A percentile compares a stretch with the other conserved stretches of the same genome.
Conservation (phyloP, 2,329 filamentous ascomycete genomes). For the Xylaria sp. region DNA sequence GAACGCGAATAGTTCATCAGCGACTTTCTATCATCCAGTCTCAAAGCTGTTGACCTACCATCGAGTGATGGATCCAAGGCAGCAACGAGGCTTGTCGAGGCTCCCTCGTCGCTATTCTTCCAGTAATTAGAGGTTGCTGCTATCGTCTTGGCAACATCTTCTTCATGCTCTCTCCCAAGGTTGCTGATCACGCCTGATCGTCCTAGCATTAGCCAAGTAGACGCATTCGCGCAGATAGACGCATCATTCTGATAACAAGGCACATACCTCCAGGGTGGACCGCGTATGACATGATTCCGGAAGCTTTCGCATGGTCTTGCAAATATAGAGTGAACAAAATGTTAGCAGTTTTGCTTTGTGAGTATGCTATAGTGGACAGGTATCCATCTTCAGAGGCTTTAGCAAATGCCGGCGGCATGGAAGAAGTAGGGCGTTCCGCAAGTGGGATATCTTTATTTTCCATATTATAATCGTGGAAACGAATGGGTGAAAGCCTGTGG, state of each 20-base stretch:
- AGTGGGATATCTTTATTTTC: conserved; percentile 53
- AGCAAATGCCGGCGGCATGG: conserved; percentile 47
- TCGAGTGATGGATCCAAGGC: conserved; percentile 51
- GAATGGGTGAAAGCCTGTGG: conserved; percentile 55
- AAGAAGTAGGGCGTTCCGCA: conserved; percentile 48
- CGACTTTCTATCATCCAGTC: not conserved
- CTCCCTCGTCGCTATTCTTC: conserved; percentile 51
- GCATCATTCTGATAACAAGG: not conserved
- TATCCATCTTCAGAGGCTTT: conserved; percentile 52
- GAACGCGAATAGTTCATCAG: conserved; percentile 5
- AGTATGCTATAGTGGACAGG: conserved; percentile 57
- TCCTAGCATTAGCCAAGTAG: conserved; percentile 1
- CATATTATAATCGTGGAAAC: conserved; percentile 59
- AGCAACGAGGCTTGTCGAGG: conserved; percentile 52
- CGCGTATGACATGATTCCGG: conserved; percentile 53
- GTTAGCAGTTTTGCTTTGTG: conserved; percentile 64
- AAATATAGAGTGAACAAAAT: conserved; percentile 58
- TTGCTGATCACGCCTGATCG: conserved; percentile 50
- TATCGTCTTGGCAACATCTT: conserved; percentile 47
- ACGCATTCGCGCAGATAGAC: not conserved
- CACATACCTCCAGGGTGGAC: conserved; percentile 57
- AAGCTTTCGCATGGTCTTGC: conserved; percentile 49
- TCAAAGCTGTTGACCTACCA: conserved; percentile 37
- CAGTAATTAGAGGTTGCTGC: conserved; percentile 46
- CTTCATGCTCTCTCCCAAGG: conserved; percentile 52